A percentile compares a stretch with the other conserved stretches of the same genome.
phyloP scores from a whole-genome alignment of 805 yeast species.

The Cyberlindnera euphorbiiphila region DNA sequence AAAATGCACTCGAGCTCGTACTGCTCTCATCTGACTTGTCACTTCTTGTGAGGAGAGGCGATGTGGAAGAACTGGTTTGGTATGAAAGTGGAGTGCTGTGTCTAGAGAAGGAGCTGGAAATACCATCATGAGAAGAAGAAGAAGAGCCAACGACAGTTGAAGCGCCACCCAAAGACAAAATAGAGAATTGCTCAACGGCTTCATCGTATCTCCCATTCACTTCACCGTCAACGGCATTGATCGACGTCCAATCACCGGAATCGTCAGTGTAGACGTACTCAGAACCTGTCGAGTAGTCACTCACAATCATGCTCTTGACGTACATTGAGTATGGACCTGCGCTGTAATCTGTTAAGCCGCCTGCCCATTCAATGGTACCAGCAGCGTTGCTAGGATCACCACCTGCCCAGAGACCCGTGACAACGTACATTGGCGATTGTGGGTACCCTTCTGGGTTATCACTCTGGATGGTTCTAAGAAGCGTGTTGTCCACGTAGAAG shows the following conservation, averaged over 20 bases:
- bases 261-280: constrained; percentile 52
- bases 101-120: constrained; percentile 12
- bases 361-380: constrained; percentile 83
- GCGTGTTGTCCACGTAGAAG: constrained; percentile 71
- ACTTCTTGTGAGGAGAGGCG: constrained; percentile 9
- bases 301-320: constrained; percentile 55
- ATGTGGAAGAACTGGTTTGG: constrained; percentile 5
- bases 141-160: constrained; percentile 15
- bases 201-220: constrained; percentile 54
- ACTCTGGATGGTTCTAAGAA: constrained; percentile 58
- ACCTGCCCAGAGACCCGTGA: constrained; percentile 77
- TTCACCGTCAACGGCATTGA: constrained; percentile 51
- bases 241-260: constrained; percentile 58
- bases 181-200: constrained; percentile 42
- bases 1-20: not conserved
- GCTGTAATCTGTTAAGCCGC: constrained; percentile 64
- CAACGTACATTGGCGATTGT: constrained; percentile 80
- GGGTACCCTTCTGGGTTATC: constrained; percentile 71
- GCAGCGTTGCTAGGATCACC: constrained; percentile 62
- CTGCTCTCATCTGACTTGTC: not conserved
- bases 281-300: constrained; percentile 65
- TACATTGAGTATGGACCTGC: constrained; percentile 67
- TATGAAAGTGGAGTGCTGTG: no score
- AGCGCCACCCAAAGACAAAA: constrained; percentile 34
- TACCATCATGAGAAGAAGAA: constrained; percentile 9